Conservation (phyloP, 768 basidiomycete species). For the Clitopilus passeckerianus region DNA sequence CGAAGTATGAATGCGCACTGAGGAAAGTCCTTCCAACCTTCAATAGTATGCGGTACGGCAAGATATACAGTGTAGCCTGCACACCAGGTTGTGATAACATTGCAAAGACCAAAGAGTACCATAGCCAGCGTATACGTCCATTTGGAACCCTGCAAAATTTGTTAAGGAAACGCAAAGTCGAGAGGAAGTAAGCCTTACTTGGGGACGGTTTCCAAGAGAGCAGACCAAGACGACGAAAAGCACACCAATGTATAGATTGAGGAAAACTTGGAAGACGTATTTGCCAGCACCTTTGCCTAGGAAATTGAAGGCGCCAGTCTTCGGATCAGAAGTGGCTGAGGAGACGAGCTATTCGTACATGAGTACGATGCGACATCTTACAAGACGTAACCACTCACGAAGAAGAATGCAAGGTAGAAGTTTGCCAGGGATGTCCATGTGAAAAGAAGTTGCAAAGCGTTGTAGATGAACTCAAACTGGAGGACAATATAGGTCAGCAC, state of each 20-base stretch:
- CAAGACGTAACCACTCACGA: constrained; percentile 46
- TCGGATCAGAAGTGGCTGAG: constrained; percentile 59
- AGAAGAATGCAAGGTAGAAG: constrained; percentile 93
- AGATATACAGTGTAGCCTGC: constrained; percentile 89
- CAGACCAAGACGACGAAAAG: constrained; percentile 81
- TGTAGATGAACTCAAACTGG: constrained; percentile 60
- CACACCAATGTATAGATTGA: constrained; percentile 77
- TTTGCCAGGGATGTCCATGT: constrained; percentile 94
- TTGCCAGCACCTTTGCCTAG: constrained; percentile 66
- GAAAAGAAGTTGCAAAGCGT: constrained; percentile 83
- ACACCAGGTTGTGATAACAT: constrained; percentile 80
- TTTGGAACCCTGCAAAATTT: constrained; percentile 61
- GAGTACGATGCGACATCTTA: constrained; percentile 9
- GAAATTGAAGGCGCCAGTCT: constrained; percentile 76
- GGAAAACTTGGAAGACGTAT: constrained; percentile 74
- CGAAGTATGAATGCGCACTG: constrained; percentile 39
- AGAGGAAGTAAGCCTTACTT: constrained; percentile 23
- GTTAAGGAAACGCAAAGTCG: background rate
- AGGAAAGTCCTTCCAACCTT: constrained; percentile 70
- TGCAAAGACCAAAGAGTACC: constrained; percentile 74
- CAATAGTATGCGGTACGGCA: constrained; percentile 68
- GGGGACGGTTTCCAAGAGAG: constrained; percentile 89
- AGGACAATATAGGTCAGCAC: no score
- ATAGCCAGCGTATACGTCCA: constrained; percentile 79
- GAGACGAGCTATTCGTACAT: constrained; percentile 59